phyloP scores from a whole-genome alignment of 2,329 filamentous ascomycete species.

The Ophiobolus disseminans region DNA sequence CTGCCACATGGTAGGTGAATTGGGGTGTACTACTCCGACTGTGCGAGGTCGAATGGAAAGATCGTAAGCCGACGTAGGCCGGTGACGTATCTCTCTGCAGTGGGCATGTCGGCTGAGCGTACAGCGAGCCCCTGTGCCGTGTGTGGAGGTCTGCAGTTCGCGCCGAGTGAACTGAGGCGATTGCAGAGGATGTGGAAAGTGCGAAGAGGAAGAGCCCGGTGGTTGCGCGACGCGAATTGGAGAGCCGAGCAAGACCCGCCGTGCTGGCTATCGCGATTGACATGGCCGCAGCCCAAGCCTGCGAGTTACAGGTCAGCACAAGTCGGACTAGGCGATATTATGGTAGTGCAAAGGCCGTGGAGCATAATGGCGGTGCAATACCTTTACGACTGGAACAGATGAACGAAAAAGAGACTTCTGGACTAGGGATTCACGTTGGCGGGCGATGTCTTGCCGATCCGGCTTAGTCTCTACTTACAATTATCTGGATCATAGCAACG shows the following conservation, averaged over 20 bases:
- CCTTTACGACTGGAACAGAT: conserved; percentile 29
- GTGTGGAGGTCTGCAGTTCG: conserved; percentile 23
- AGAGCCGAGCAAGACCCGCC: conserved; percentile 28
- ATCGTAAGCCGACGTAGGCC: conserved; percentile 35
- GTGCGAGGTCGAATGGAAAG: conserved; percentile 41
- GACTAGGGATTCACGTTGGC: conserved; percentile 39
- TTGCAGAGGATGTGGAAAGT: conserved; percentile 37
- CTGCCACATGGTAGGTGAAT: conserved; percentile 50
- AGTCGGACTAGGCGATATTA: conserved; percentile 4
- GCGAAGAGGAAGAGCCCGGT: conserved; percentile 40
- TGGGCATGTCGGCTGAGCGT: conserved; percentile 38
- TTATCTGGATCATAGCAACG: conserved; percentile 24
- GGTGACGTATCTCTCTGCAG: conserved; percentile 38
- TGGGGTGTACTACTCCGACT: conserved; percentile 34
- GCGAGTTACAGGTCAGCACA: conserved; percentile 29
- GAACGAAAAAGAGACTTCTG: conserved; percentile 35
- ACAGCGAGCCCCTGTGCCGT: conserved; percentile 19
- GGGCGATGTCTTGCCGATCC: conserved; percentile 38
- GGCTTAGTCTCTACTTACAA: conserved; percentile 38
- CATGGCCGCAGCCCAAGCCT: conserved; percentile 49
- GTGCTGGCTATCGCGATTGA: conserved; percentile 43
- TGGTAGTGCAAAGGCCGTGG: conserved; percentile 8
- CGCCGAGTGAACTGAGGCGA: conserved; percentile 31
- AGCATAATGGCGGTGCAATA: conserved; percentile 31
- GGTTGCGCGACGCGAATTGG: conserved; percentile 30